Base-by-base conservation (phyloP, 2,329 filamentous ascomycete genomes). In the Cladosporium sp. region DNA sequence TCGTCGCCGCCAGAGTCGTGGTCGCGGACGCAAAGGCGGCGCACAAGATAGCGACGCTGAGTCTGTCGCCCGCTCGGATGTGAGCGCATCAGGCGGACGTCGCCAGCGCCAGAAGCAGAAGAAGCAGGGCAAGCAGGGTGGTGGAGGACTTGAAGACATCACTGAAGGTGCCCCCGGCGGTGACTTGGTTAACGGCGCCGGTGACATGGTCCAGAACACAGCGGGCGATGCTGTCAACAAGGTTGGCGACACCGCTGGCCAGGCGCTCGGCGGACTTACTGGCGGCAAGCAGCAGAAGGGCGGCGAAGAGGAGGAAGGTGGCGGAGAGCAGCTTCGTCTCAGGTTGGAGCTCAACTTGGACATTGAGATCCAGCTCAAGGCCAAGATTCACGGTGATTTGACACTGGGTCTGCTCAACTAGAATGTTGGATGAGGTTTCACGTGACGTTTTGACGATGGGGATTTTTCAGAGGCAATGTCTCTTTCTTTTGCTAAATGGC, bases 341-440 rank as follows among this genome's bases (percentile, higher is more conserved):
- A 79, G 84, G 70, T 71, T 88, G 68, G 86, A 88, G 70, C 76
- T 88, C 69, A 88, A 88, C 71, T 77, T 88, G 67, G 86, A 88
- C 73, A 86, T 88, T 73, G 86, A 88, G 73, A 82, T 88, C 63
- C 84, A 88, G 72, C 76, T 88, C 56, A 88, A 88, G 79, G 86
- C 86, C n/a, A 87, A 85, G 76, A 88, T 88, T 70, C 85, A 87
- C 68, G 86, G 86, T 77, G 86, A 88, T 71, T 77, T 88, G 66
- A 88, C 86, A n/a, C 73, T 88, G 63, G 85, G 82, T 73, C 71
- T 84, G 70, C 78, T 84, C 58, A 76, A 76, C 66, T 76, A 73
- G 68, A 67, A 16, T 25, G 63, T 21, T 62, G 30, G 30, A 32
- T 16, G 26, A 28, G 39, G 36, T 61, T 36, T n/a, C 30, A 48